phyloP scores from a whole-genome alignment of 2,329 filamentous ascomycete species.

The Daldinia sp. region DNA sequence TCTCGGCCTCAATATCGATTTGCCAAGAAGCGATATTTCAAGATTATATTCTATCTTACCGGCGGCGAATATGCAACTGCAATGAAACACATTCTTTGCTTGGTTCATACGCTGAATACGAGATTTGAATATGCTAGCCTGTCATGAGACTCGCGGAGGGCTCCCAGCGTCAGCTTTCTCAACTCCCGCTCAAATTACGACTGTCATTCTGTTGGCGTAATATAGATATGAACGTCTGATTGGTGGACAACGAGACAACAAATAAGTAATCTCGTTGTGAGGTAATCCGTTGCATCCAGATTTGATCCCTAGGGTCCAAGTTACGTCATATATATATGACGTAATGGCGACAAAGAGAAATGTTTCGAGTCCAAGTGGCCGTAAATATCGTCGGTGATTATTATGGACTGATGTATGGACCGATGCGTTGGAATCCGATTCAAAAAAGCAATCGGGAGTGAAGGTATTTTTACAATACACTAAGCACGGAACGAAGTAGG shows the following conservation, averaged over 20 bases:
- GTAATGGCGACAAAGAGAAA: constrained; percentile 13
- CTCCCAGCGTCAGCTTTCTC: not conserved
- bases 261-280: constrained; percentile 14
- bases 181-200: not conserved
- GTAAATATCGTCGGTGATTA: not conserved
- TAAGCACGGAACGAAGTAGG: not conserved
- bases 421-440: not conserved
- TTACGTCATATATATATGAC: constrained; percentile 33
- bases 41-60: not conserved
- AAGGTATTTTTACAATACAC: not conserved
- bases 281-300: constrained; percentile 4
- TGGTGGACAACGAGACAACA: not conserved
- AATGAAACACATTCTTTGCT: not conserved
- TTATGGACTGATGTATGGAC: no score
- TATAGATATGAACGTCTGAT: constrained; percentile 17
- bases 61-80: not conserved
- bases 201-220: not conserved
- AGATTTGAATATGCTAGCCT: not conserved
- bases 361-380: not conserved
- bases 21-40: not conserved
- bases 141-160: not conserved
- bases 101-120: not conserved
- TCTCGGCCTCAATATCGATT: not conserved
- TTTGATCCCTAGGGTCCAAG: constrained; percentile 6
- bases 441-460: not conserved